Evolutionary conservation across 805 yeast genomes (phyloP).

Genomic region (Cyberlindnera maritima): DNA sequence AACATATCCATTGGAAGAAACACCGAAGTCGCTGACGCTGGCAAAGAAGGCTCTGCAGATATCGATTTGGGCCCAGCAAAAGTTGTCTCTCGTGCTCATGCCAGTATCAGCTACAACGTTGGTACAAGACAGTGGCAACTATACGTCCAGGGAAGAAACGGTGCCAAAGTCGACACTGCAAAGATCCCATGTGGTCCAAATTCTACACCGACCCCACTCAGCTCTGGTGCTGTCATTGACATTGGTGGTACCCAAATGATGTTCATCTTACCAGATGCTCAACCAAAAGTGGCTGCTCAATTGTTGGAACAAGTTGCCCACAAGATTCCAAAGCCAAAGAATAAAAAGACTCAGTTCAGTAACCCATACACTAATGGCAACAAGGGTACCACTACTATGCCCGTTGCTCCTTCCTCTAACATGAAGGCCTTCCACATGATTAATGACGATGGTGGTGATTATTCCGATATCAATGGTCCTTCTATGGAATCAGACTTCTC

Average conservation of each 20-base stretch:
- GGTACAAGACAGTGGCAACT: slow-evolving; percentile 83
- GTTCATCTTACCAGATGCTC: slow-evolving; percentile 92
- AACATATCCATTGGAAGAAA: slow-evolving; percentile 83
- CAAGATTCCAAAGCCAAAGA: slow-evolving; percentile 30
- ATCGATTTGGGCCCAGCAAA: slow-evolving; percentile 96
- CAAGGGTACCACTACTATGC: slow-evolving; percentile 7
- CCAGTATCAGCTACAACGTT: slow-evolving; percentile 74
- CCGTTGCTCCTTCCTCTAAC: slow-evolving; percentile 11
- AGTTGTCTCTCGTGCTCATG: slow-evolving; percentile 93
- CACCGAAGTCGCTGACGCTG: slow-evolving; percentile 38
- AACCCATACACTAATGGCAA: not conserved
- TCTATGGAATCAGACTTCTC: slow-evolving; percentile 57
- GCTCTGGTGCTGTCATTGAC: slow-evolving; percentile 88
- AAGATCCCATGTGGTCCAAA: slow-evolving; percentile 43
- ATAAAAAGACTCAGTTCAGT: slow-evolving; percentile 15
- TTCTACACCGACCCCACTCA: slow-evolving; percentile 51
- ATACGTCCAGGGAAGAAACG: slow-evolving; percentile 82
- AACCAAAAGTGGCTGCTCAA: slow-evolving; percentile 56
- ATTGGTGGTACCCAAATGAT: slow-evolving; percentile 98
- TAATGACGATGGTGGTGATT: slow-evolving; percentile 32
- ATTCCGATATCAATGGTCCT: slow-evolving; percentile 2
- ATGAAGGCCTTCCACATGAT: slow-evolving; percentile 55
- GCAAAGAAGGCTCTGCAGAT: slow-evolving; percentile 42
- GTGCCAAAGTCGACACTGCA: slow-evolving; percentile 80
- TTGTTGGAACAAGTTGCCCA: slow-evolving; percentile 34